These are phyloP conservation scores for Iris macrosiphon DNA, from an alignment of 106 monocot species.

Conservation along the genomic window DNA sequence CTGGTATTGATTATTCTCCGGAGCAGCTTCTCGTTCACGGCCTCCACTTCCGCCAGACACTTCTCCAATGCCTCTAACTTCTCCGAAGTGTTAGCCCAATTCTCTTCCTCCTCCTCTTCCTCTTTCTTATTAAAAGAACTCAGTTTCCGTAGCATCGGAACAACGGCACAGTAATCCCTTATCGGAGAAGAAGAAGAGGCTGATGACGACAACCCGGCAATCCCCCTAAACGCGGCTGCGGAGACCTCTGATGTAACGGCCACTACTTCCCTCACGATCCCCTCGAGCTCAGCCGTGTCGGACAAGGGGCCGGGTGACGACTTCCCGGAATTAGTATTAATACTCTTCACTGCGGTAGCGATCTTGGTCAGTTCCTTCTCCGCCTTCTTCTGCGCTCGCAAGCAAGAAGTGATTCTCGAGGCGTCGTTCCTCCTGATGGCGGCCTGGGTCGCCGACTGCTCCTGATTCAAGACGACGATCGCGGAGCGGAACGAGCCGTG, in stretches of 20 bases:
- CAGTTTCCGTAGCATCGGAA: conserved; percentile 7
- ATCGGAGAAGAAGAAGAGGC: conserved; percentile 8
- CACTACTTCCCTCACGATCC: conserved; percentile 30
- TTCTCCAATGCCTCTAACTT: conserved; percentile 38
- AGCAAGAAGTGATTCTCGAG: conserved; percentile 19
- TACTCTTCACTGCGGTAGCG: conserved; percentile 12
- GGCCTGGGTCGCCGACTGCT: conserved; percentile 22
- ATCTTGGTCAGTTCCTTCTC: conserved; percentile 60
- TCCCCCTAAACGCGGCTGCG: conserved; percentile 18
- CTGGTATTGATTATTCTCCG: conserved; percentile 45
- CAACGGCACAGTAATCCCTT: background rate
- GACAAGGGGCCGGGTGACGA: background rate
- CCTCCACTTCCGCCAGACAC: conserved; percentile 32
- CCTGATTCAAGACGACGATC: conserved; percentile 20
- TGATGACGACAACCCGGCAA: conserved; percentile 13
- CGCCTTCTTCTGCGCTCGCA: conserved; percentile 20
- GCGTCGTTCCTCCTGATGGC: conserved; percentile 42
- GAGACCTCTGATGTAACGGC: conserved; percentile 17
- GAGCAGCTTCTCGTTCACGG: conserved; percentile 34
- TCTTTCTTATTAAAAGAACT: conserved; percentile 6
- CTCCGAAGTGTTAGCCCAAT: conserved; percentile 13
- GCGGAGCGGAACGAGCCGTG: conserved; percentile 41
- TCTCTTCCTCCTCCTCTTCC: conserved; percentile 10
- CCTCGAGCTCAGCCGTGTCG: conserved; percentile 21
- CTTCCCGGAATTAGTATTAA: background rate